Conservation (phyloP, 768 basidiomycete species). For the Agaricus sinodeliciosus region DNA sequence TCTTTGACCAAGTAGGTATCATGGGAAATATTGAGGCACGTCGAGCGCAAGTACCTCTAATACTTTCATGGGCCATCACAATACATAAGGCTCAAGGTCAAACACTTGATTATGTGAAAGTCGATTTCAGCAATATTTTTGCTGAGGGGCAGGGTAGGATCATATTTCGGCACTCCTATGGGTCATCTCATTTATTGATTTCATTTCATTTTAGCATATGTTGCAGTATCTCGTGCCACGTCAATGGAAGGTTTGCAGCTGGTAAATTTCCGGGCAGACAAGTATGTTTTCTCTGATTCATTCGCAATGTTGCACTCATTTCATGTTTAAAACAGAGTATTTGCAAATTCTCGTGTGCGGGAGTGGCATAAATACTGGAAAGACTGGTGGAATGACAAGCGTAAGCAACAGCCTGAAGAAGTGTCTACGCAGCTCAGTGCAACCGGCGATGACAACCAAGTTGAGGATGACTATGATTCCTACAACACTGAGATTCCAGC, state of each 20-base stretch:
- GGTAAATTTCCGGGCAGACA: slow-evolving; percentile 50
- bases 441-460: background rate
- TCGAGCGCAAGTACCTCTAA: slow-evolving; percentile 49
- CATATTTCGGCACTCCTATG: no score
- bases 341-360: slow-evolving; percentile 5
- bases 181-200: background rate
- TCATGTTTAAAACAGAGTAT: background rate
- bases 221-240: slow-evolving; percentile 65
- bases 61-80: slow-evolving; percentile 75
- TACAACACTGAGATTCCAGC: background rate
- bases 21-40: slow-evolving; percentile 50
- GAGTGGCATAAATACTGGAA: slow-evolving; percentile 10
- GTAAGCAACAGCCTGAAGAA: background rate
- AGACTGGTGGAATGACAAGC: background rate
- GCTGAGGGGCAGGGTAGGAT: slow-evolving; percentile 69
- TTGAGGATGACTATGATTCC: background rate
- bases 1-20: slow-evolving; percentile 52
- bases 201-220: slow-evolving; percentile 44
- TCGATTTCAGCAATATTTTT: slow-evolving; percentile 67
- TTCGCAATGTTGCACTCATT: background rate
- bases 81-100: slow-evolving; percentile 91
- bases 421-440: background rate
- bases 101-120: slow-evolving; percentile 72
- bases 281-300: slow-evolving; percentile 25
- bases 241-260: slow-evolving; percentile 58